These are phyloP conservation scores for Clonostachys rhizophaga DNA, from an alignment of 2,329 filamentous ascomycete genomes.

Conservation along the genomic window DNA sequence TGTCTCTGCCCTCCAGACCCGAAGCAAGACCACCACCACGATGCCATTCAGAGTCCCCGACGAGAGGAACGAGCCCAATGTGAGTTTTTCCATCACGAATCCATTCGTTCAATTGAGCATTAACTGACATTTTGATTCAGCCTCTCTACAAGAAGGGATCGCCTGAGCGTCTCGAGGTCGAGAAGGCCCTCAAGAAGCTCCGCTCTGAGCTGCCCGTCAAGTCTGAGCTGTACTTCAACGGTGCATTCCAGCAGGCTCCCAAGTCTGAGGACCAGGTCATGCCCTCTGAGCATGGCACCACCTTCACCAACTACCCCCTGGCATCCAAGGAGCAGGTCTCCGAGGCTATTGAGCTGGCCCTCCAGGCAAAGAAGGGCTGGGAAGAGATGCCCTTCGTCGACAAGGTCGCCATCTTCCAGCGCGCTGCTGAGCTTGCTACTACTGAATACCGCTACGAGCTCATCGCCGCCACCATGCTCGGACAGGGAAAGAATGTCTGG, in stretches of 20 bases:
- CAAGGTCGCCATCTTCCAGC: conserved; percentile 25
- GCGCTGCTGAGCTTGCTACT: conserved; percentile 21
- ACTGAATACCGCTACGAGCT: conserved; percentile 18
- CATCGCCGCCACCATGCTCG: conserved; percentile 31
- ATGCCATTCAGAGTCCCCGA: conserved; percentile 21
- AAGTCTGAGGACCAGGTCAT: conserved; percentile 20
- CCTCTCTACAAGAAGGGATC: conserved; percentile 20
- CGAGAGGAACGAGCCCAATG: conserved; percentile 23
- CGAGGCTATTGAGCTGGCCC: conserved; percentile 16
- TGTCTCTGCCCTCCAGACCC: too few relatives aligned
- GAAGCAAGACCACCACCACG: conserved; percentile 10
- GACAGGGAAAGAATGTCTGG: conserved; percentile 32
- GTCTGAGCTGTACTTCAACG: conserved; percentile 23
- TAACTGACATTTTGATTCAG: conserved; percentile 6
- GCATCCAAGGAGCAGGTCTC: conserved; percentile 1
- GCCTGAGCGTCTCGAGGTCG: conserved; percentile 18
- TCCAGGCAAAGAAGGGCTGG: conserved; percentile 24
- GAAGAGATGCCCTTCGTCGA: conserved; percentile 22
- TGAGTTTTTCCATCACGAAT: conserved; percentile 4
- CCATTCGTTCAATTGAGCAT: neutral
- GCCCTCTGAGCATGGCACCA: conserved; percentile 22
- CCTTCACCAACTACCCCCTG: conserved; percentile 19
- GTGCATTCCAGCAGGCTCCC: conserved; percentile 14
- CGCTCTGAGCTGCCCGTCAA: conserved; percentile 20
- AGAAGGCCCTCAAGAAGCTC: conserved; percentile 19